phyloP scores from a whole-genome alignment of 495 filamentous ascomycete genomes.

The Cercophora scortea region DNA sequence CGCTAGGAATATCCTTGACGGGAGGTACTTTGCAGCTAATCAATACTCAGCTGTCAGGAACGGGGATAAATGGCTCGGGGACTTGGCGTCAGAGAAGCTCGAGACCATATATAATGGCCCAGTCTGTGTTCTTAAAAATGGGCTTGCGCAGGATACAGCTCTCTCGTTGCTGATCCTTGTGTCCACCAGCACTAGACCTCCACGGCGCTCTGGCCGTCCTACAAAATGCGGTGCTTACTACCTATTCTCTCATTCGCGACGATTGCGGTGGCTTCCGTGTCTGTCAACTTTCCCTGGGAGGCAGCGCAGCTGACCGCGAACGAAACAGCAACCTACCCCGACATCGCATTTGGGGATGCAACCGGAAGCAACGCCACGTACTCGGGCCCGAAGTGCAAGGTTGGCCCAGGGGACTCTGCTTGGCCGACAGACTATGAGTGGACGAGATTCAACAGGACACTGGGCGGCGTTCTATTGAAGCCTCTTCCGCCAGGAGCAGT shows the following conservation, averaged over 20 bases:
- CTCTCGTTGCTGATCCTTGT: too few species aligned
- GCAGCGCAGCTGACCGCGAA: conserved; percentile 19
- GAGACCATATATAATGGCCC: too few species aligned
- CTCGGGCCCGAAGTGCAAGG: conserved; percentile 30
- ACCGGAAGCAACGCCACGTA: neutral
- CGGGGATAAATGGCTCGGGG: too few species aligned
- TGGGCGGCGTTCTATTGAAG: conserved; percentile 40
- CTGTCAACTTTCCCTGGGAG: conserved; percentile 20
- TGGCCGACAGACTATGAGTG: conserved; percentile 41
- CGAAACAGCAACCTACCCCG: conserved; percentile 22
- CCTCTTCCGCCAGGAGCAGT: conserved; percentile 42
- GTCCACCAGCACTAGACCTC: too few species aligned
- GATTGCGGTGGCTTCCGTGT: neutral
- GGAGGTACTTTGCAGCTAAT: too few species aligned
- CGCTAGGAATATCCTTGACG: too few species aligned
- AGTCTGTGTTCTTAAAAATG: too few species aligned
- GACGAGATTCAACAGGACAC: conserved; percentile 34
- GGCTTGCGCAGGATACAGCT: too few species aligned
- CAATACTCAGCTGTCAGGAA: too few species aligned
- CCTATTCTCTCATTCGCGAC: neutral
- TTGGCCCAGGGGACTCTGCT: conserved; percentile 37
- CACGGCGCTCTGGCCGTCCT: neutral
- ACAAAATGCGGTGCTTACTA: neutral
- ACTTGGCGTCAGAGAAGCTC: too few species aligned
- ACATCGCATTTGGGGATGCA: conserved; percentile 27